Base-by-base conservation (phyloP, 805 yeast genomes). In the Tetrapisispora phaffii region DNA sequence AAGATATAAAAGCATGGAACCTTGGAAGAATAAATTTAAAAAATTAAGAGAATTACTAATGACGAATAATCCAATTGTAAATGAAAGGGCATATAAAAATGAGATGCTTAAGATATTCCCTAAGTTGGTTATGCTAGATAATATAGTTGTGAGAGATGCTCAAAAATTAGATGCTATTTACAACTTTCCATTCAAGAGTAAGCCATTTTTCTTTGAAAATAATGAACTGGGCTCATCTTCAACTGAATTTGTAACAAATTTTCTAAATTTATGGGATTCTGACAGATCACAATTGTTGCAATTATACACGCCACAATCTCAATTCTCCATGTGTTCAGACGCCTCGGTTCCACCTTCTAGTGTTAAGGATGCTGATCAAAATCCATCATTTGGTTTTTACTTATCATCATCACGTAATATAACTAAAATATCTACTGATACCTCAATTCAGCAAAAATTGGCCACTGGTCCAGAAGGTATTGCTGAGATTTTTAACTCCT, bases 141-240 rank as follows among this genome's bases (percentile, higher is more conserved):
- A 93, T 20, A 77, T 77, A 42, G 63, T 79, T 3, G 76, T 93
- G 16, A 74, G 97, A 50, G 87, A 85, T 59, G 95, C 82, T 60
- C 65, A 65, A 39, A 80, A 77, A 45, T 62, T 86, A 34, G 61
- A 62, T 6, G 49, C 64, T 19, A 73, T 80, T 34, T 72, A 75
- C 52, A 68, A 70, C 6, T 72, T 83, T 42, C 87, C 86, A 10
- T 66, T 80, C 34, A 64, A 64, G 15, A 63, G 67, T 16, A 76
- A 76, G 43, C 81, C 78, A 47, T 78, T 81, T 67, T 93, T 90
- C 60, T 89, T 89, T 62, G 96, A 85, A 66, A 84, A 79, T 55
- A 71, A 73, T 15, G 85, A 79, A 34, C 71, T 87, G 28, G 87
- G 84, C 50, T 69, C 71, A 22, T 66, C 84, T 26, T 80, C 93